These are phyloP conservation scores for Gossypium armourianum DNA, from an alignment of 441 rosid species.

Conservation along the genomic window DNA sequence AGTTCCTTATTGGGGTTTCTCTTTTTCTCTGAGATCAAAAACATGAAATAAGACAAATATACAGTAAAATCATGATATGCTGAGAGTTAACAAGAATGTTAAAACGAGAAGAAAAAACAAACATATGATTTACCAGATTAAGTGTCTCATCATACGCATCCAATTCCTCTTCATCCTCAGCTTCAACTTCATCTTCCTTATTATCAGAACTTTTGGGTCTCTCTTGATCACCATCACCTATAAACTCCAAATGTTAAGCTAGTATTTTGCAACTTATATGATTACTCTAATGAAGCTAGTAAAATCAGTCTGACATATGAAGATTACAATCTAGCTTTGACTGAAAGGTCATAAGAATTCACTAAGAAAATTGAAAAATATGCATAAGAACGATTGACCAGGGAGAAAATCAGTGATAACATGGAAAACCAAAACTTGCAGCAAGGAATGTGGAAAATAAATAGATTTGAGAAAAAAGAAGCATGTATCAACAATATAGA, in stretches of 20 bases:
- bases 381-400: not conserved
- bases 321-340: not conserved
- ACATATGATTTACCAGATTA: constrained; percentile 37
- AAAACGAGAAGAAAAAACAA: not conserved
- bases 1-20: not conserved
- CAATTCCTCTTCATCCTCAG: constrained; percentile 62
- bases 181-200: constrained; percentile 39
- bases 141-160: constrained; percentile 53
- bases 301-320: not conserved
- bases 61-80: not conserved
- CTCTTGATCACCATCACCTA: constrained; percentile 31
- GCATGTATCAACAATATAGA: not conserved
- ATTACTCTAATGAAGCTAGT: not conserved
- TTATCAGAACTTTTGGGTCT: constrained; percentile 26
- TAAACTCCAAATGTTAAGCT: constrained; percentile 16
- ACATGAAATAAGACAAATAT: not conserved
- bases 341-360: not conserved
- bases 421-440: not conserved
- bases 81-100: not conserved
- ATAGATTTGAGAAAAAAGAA: constrained; percentile 2
- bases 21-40: not conserved
- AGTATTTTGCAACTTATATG: constrained; percentile 7
- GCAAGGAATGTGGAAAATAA: not conserved
- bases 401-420: not conserved
- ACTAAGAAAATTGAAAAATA: not conserved